Evolutionary conservation across 2,329 filamentous ascomycete genomes (phyloP).

Genomic region (Calonectria naviculata): DNA sequence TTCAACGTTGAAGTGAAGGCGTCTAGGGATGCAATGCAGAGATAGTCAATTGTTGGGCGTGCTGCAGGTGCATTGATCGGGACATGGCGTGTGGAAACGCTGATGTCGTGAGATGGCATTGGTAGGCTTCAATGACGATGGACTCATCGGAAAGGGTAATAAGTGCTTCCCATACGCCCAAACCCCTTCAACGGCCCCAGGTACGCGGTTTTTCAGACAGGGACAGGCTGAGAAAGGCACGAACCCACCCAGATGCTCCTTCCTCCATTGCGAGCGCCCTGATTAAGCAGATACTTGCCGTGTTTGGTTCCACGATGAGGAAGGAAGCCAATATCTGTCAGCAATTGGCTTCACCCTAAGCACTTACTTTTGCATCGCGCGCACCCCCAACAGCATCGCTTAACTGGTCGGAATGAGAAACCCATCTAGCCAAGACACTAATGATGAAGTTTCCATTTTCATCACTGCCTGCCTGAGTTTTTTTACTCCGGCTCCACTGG

Average conservation of each 20-base stretch:
- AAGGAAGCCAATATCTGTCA: background rate
- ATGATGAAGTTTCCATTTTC: background rate
- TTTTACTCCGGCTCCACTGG: background rate
- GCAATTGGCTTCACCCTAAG: background rate
- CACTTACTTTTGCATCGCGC: background rate
- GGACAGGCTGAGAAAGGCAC: background rate
- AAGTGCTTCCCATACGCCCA: background rate
- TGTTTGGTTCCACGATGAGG: background rate
- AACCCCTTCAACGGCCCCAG: background rate
- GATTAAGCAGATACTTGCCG: conserved; percentile 6
- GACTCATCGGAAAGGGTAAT: background rate
- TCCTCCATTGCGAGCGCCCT: conserved; percentile 1
- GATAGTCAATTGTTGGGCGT: background rate
- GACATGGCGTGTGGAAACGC: background rate
- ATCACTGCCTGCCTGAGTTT: background rate
- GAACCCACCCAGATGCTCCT: background rate
- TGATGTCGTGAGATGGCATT: conserved; percentile 1
- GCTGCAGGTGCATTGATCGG: background rate
- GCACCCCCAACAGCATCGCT: background rate
- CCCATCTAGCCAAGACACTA: conserved; percentile 3
- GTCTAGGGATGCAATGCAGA: background rate
- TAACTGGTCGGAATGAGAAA: background rate
- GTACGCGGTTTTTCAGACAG: background rate
- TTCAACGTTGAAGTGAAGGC: background rate
- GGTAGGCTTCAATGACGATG: background rate